These are phyloP conservation scores for Corylus americana DNA, from an alignment of 306 rosid species.

Conservation along the genomic window DNA sequence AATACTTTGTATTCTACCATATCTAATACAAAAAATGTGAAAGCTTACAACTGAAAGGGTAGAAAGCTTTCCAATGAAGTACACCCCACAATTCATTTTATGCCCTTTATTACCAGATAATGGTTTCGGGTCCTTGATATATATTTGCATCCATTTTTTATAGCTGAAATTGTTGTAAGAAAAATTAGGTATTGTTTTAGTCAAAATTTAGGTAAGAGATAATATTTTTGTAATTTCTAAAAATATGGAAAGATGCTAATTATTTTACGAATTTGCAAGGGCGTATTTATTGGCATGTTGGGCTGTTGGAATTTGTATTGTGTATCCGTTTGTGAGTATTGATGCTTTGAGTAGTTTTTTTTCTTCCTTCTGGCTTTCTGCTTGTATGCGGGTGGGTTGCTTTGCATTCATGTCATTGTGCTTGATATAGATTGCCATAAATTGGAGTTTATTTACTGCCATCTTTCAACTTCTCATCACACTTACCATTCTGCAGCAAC, in stretches of 20 bases:
- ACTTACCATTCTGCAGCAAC: conserved; percentile 6
- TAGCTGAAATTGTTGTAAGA: neutral
- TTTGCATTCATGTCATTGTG: conserved; percentile 1
- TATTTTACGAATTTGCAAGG: too few relatives aligned
- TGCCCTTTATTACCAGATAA: neutral
- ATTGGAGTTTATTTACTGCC: neutral
- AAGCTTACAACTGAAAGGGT: neutral
- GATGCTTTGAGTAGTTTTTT: neutral
- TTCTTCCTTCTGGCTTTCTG: too few relatives aligned
- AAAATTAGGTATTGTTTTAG: neutral
- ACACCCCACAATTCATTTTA: neutral
- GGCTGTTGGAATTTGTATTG: neutral
- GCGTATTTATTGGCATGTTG: neutral
- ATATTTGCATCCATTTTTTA: neutral
- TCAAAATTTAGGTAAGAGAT: neutral
- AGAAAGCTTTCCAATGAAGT: neutral
- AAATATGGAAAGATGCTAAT: neutral
- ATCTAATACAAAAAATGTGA: neutral
- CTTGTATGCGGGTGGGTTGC: neutral
- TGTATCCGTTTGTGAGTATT: neutral
- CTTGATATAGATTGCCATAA: conserved; percentile 2
- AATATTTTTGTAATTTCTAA: neutral
- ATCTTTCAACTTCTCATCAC: conserved; percentile 5
- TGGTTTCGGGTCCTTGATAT: too few relatives aligned
- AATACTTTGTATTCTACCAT: neutral